Evolutionary conservation across 208 protist genomes (phyloP), one percentile per base, ranked within the genome.

Genomic region (Trichomonas tenax): DNA sequence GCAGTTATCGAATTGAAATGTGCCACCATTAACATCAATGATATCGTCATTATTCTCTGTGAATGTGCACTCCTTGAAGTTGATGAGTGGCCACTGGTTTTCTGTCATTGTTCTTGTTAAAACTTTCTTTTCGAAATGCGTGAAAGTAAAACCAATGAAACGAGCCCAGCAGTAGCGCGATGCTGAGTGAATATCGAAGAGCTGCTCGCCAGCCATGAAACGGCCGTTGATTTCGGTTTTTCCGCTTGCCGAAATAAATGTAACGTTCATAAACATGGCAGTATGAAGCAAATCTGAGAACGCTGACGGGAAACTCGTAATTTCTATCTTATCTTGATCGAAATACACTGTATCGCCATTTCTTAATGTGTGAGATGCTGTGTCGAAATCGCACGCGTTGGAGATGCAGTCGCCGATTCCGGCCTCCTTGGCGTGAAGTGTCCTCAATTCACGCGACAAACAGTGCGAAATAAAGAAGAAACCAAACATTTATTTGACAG

Each of bases 191-290:
- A 51, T 40, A 93, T 51, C 31, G 44, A 93, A 93, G 0, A 93
- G 36, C n/a, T 41, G 45, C 44, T 93, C 86, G 9, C 86, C 86
- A 21, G 86, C 86, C 40, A 93, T 93, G 45, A 93, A 93, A 51
- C 86, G 40, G 15, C 86, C 86, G n/a, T 93, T 44, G n/a, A 93
- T 41, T 34, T 48, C 44, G 17, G 86, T 93, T 51, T 93, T 93
- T 48, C 44, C 86, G 15, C 38, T 40, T 93, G 9, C 44, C 6
- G 44, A 34, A 93, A 48, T 34, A 38, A 93, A 93, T 17, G 86
- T 93, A 21, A 93, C 86, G 38, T 93, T 93, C 86, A 93, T 93
- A 51, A 93, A 93, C 44, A 51, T 93, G 9, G 86, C 40, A 36
- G 44, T 51, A 51, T 93, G 86, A 58, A 93, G 40, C n/a, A 93